Conservation (phyloP, 495 filamentous ascomycete species). For the Xylaria nigripes region DNA sequence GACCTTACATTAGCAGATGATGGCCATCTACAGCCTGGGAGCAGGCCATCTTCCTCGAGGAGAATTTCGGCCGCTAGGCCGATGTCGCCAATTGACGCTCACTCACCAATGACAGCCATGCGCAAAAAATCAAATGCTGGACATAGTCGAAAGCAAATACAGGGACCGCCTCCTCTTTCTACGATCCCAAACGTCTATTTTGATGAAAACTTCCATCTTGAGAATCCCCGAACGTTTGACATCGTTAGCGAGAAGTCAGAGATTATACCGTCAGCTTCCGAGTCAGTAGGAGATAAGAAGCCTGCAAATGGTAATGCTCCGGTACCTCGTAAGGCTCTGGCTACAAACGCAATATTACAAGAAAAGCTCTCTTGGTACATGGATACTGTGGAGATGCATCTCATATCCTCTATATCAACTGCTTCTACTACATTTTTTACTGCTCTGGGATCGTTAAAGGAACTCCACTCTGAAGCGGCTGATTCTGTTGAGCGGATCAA, state of each 20-base stretch:
- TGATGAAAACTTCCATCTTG: slow-evolving; percentile 88
- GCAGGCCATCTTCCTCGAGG: slow-evolving; percentile 32
- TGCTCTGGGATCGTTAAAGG: slow-evolving; percentile 79
- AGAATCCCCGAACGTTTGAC: slow-evolving; percentile 95
- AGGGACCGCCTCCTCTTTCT: slow-evolving; percentile 73
- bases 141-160: slow-evolving; percentile 41
- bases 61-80: slow-evolving; percentile 40
- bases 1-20: slow-evolving; percentile 41
- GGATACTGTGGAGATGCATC: slow-evolving; percentile 96
- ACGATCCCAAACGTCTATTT: slow-evolving; percentile 93
- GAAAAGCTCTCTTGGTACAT: slow-evolving; percentile 99
- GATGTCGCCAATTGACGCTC: slow-evolving; percentile 44
- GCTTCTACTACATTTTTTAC: slow-evolving; percentile 96
- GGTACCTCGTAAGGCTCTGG: slow-evolving; percentile 75
- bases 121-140: slow-evolving; percentile 43
- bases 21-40: slow-evolving; percentile 35
- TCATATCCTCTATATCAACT: slow-evolving; percentile 91
- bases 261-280: slow-evolving; percentile 62
- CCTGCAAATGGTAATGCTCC: slow-evolving; percentile 52
- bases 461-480: slow-evolving; percentile 85
- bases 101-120: slow-evolving; percentile 28
- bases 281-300: slow-evolving; percentile 46
- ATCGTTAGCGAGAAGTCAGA: slow-evolving; percentile 94
- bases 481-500: slow-evolving; percentile 86
- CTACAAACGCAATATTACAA: slow-evolving; percentile 96